A percentile compares a stretch with the other conserved stretches of the same genome.
Conservation (phyloP, 2,329 filamentous ascomycete species). For the Nothophaeocryptopus gaeumannii region DNA sequence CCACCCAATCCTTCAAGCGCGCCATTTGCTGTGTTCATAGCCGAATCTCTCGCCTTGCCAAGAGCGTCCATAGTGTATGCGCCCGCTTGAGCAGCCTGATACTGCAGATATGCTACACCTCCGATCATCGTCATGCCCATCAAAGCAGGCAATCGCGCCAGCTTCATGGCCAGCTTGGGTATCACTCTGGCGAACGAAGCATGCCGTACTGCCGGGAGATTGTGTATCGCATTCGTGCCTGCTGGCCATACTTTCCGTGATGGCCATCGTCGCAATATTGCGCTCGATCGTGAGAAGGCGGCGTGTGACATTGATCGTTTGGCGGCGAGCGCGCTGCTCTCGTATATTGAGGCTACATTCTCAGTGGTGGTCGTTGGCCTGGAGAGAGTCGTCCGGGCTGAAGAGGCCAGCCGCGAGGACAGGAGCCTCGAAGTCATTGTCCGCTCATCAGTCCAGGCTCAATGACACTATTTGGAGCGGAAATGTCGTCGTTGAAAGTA, state of each 20-base stretch:
- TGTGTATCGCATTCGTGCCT: conserved; percentile 77
- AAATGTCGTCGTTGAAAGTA: no score
- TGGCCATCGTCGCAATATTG: conserved; percentile 25
- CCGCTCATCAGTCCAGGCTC: conserved; percentile 14
- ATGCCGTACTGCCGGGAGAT: conserved; percentile 62
- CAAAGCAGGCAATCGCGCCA: conserved; percentile 82
- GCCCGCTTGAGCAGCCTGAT: conserved; percentile 82
- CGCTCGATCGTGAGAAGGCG: conserved; percentile 22
- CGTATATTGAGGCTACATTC: conserved; percentile 25
- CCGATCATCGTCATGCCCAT: conserved; percentile 86
- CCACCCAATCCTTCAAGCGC: conserved; percentile 70
- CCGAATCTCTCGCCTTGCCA: conserved; percentile 67
- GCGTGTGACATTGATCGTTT: conserved; percentile 27
- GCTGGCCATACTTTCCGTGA: conserved; percentile 68
- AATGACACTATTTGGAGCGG: no score
- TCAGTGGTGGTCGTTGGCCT: conserved; percentile 31
- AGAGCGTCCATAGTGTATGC: conserved; percentile 76
- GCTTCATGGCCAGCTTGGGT: conserved; percentile 86
- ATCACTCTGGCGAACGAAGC: conserved; percentile 67
- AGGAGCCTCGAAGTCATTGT: conserved; percentile 59
- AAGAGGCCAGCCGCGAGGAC: conserved; percentile 67
- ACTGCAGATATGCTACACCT: conserved; percentile 87
- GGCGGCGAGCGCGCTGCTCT: conserved; percentile 21
- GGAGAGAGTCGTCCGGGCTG: conserved; percentile 61
- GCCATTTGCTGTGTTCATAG: conserved; percentile 64